Evolutionary conservation across 2,329 filamentous ascomycete species (phyloP), one percentile per base, ranked within the genome.

Genomic region (Verticillium isaacii): DNA sequence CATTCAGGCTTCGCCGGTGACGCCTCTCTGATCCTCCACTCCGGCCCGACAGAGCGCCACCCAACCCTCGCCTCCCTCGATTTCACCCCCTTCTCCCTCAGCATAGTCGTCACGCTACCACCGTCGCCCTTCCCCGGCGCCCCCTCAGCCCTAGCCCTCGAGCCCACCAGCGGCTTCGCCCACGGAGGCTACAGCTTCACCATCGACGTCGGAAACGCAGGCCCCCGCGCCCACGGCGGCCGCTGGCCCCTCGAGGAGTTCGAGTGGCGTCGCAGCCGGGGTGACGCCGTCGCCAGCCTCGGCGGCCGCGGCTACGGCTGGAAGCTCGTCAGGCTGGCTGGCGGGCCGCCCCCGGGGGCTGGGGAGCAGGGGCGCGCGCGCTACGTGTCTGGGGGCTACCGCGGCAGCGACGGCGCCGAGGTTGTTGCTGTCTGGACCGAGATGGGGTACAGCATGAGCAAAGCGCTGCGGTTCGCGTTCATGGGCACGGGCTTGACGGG

Each of bases 181-280:
- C 64, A 57, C n/a, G 59, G 63, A 14, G 65, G 61, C 3, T 76
- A 73, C 58, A 58, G 61, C n/a, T 77, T 80, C 62, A 56, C 64
- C 41, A 70, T 78, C 59, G 72, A 76, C 60, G 69, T 76, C 34
- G 64, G 62, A 0, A 61, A 60, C 15, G 59, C 59, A 9, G 61
- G 60, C 11, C 50, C 63, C 23, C 56, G 57, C 15, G 23, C 37
- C 23, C 37, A 15, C 2, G 58, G 45, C 11, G 58, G 58, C 5
- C 39, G 45, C 29, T 54, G 41, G 58, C 58, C 58, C 25, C 65
- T 60, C 25, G 78, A 80, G 66, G 57, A 64, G 19, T 81, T 78
- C 64, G 75, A 80, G 69, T 82, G 79, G 79, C 74, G 78, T 2
- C 70, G 74, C 62, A 74, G 73, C 62, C 67, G 67, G 37, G 74